Evolutionary conservation across 306 rosid species (phyloP).

Genomic region (Cicer arietinum): DNA sequence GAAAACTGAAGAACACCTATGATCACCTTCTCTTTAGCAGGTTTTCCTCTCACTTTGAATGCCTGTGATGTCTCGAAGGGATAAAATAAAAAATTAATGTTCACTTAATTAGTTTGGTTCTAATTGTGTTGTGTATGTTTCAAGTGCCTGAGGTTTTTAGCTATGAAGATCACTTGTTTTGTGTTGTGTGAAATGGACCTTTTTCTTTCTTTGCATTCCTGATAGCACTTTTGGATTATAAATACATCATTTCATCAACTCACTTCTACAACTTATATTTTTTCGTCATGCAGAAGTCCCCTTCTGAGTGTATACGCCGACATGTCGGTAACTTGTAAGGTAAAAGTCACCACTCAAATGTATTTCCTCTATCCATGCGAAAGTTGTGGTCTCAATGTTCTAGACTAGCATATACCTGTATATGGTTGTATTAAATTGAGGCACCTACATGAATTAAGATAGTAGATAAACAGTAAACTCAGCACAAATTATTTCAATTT

Average conservation of each 20-base stretch:
- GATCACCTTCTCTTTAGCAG: constrained; percentile 99
- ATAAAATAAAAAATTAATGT: constrained; percentile 20
- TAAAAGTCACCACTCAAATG: constrained; percentile 44
- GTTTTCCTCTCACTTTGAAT: constrained; percentile 54
- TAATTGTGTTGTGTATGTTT: neutral
- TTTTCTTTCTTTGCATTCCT: neutral
- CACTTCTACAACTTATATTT: constrained; percentile 34
- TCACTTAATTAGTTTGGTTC: neutral
- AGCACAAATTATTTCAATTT: constrained; percentile 12
- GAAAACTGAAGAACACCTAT: constrained; percentile 92
- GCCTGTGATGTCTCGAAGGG: constrained; percentile 37
- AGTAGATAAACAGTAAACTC: neutral
- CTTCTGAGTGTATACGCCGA: constrained; percentile 98
- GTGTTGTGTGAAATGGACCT: neutral
- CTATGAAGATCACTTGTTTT: constrained; percentile 5
- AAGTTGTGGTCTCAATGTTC: constrained; percentile 25
- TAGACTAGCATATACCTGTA: constrained; percentile 7
- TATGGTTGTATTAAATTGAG: neutral
- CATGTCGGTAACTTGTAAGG: constrained; percentile 97
- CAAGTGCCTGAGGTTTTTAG: constrained; percentile 21
- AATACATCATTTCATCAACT: constrained; percentile 36
- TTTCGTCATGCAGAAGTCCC: constrained; percentile 75
- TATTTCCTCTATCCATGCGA: constrained; percentile 32
- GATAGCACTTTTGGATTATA: constrained; percentile 30
- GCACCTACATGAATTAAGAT: constrained; percentile 20